phyloP scores from a whole-genome alignment of 139 green algal species.

The Chlorella sp. region DNA sequence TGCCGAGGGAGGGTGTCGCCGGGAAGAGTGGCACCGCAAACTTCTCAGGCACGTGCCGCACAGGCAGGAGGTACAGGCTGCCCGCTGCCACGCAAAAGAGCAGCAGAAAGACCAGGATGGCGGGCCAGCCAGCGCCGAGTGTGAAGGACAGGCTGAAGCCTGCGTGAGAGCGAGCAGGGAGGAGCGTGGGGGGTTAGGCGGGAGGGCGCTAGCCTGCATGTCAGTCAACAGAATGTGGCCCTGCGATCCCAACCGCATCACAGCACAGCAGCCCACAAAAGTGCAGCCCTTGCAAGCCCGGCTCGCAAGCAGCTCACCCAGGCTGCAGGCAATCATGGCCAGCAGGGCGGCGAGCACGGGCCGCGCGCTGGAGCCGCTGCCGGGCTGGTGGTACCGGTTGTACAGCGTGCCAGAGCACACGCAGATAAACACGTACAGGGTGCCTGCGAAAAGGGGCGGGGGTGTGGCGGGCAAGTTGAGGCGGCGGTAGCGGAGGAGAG shows the following conservation, averaged over 20 bases:
- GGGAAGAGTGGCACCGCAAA: constrained; percentile 75
- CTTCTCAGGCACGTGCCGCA: constrained; percentile 40
- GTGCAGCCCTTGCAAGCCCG: too few relatives aligned
- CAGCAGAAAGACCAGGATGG: constrained; percentile 6
- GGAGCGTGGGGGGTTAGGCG: neutral
- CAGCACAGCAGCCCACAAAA: too few relatives aligned
- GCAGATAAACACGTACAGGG: constrained; percentile 82
- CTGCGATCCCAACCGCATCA: too few relatives aligned
- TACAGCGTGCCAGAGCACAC: constrained; percentile 63
- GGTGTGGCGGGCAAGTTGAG: neutral
- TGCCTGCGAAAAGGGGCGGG: constrained; percentile 49
- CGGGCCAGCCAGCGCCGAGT: constrained; percentile 32
- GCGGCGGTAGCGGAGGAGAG: neutral
- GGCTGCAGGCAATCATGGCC: constrained; percentile 7
- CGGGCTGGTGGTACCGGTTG: constrained; percentile 55
- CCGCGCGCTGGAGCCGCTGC: constrained; percentile 15
- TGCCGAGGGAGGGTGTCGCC: constrained; percentile 63
- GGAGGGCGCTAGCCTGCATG: too few relatives aligned
- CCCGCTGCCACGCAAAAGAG: constrained; percentile 33
- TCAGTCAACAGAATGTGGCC: too few relatives aligned
- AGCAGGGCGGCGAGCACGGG: constrained; percentile 43
- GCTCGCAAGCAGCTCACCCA: neutral
- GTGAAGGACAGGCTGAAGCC: constrained; percentile 35
- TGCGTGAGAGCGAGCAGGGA: neutral
- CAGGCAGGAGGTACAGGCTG: constrained; percentile 50